phyloP scores from a whole-genome alignment of 768 basidiomycete genomes.

The Pleurotus ostreatus region DNA sequence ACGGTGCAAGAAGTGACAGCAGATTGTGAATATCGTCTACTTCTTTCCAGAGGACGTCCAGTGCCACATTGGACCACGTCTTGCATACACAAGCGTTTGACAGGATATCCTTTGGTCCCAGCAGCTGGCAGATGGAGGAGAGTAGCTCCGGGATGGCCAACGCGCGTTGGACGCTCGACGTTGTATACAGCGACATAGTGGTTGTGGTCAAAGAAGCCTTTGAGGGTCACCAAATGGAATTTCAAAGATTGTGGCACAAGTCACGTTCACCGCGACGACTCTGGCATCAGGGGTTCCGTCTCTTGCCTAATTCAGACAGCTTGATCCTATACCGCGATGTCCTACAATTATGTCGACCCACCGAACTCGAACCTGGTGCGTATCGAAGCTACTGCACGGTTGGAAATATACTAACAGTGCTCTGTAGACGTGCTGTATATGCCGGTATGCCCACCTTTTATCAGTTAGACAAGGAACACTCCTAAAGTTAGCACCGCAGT shows the following conservation, averaged over 20 bases:
- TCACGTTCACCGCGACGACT: too few relatives aligned
- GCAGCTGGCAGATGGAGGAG: not conserved
- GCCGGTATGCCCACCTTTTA: constrained; percentile 39
- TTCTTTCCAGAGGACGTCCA: constrained; percentile 46
- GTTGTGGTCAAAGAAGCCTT: not conserved
- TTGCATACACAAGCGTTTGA: constrained; percentile 31
- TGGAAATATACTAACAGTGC: constrained; percentile 1
- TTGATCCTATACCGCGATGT: constrained; percentile 23
- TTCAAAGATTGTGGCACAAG: too few relatives aligned
- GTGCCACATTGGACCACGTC: constrained; percentile 45
- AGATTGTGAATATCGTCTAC: constrained; percentile 42
- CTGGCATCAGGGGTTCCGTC: too few relatives aligned
- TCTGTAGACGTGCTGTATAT: constrained; percentile 73
- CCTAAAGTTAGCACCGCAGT: constrained; percentile 26
- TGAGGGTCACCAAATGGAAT: too few relatives aligned
- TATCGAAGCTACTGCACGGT: constrained; percentile 1
- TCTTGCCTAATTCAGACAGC: not conserved
- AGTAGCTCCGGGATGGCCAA: constrained; percentile 1
- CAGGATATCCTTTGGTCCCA: not conserved
- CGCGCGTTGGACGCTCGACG: not conserved
- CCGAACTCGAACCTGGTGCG: constrained; percentile 69
- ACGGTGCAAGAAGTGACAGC: constrained; percentile 46
- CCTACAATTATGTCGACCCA: constrained; percentile 55
- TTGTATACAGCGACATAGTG: not conserved
- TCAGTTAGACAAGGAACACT: not conserved